These are phyloP conservation scores for Ilex aquifolium DNA, from an alignment of 257 asterid genomes.

Conservation along the genomic window DNA sequence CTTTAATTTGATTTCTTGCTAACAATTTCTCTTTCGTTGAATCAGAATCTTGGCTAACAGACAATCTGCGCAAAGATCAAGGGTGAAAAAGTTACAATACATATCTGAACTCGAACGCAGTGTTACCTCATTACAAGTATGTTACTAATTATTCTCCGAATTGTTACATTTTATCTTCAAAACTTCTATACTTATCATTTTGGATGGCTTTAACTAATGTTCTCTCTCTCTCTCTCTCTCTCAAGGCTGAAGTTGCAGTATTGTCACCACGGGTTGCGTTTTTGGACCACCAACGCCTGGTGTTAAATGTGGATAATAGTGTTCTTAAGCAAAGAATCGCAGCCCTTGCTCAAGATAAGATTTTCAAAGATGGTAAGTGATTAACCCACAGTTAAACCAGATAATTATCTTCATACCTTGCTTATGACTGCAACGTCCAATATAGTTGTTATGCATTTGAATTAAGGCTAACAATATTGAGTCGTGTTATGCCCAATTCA, in stretches of 20 bases:
- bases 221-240: not conserved
- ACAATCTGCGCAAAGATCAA: constrained; percentile 93
- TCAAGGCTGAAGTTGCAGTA: constrained; percentile 87
- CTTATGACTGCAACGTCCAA: no score
- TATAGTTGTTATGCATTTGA: no score
- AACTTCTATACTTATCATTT: no score
- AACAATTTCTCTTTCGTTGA: no score
- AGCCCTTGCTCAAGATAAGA: constrained; percentile 90
- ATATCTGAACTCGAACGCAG: constrained; percentile 87
- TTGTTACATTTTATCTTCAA: no score
- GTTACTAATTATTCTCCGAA: no score
- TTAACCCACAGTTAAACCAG: no score
- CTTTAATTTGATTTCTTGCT: no score
- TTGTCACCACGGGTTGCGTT: constrained; percentile 89
- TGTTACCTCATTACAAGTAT: constrained; percentile 53
- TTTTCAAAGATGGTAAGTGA: constrained; percentile 70
- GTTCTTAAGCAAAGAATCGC: constrained; percentile 89
- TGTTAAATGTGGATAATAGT: constrained; percentile 78
- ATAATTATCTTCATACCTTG: no score
- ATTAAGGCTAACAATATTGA: no score
- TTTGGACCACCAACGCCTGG: constrained; percentile 81
- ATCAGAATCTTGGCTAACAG: constrained; percentile 80
- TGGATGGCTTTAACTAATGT: not conserved
- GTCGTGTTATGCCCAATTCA: no score
- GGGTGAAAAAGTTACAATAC: constrained; percentile 83